phyloP scores from a whole-genome alignment of 2,329 filamentous ascomycete species.

The Aspergillus transmontanensis region DNA sequence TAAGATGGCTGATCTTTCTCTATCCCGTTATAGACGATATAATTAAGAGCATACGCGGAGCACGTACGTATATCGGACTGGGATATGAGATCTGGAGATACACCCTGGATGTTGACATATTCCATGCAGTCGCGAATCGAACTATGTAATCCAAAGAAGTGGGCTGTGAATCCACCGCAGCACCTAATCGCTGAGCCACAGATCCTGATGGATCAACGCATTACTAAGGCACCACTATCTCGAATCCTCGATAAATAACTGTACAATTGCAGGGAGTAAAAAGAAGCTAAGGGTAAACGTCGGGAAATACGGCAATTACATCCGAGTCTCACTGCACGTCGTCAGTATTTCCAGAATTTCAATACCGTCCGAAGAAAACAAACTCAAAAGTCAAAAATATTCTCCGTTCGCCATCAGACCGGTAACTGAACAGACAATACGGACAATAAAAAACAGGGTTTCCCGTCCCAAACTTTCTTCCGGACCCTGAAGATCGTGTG shows the following conservation, averaged over 20 bases:
- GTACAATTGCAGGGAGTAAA: neutral
- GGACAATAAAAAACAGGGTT: slow-evolving; percentile 1
- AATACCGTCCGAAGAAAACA: neutral
- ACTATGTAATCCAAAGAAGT: neutral
- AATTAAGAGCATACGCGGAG: neutral
- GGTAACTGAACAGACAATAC: neutral
- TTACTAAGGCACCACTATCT: neutral
- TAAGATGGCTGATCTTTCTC: neutral
- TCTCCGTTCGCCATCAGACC: neutral
- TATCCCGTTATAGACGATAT: neutral
- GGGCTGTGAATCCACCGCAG: neutral
- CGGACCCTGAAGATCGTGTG: slow-evolving; percentile 15
- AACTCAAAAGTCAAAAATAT: slow-evolving; percentile 3
- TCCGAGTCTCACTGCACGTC: neutral
- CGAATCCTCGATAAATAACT: no score
- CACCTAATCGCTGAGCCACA: neutral
- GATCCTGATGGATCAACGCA: neutral
- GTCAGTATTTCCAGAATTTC: neutral
- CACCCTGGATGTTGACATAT: neutral
- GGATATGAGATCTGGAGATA: neutral
- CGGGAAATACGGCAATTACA: neutral
- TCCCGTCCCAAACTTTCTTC: slow-evolving; percentile 12
- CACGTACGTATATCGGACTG: neutral
- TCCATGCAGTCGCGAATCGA: neutral
- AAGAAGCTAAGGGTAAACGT: neutral